Base-by-base conservation (phyloP, 164 flowering plant species). In the Nelumbo lutea region DNA sequence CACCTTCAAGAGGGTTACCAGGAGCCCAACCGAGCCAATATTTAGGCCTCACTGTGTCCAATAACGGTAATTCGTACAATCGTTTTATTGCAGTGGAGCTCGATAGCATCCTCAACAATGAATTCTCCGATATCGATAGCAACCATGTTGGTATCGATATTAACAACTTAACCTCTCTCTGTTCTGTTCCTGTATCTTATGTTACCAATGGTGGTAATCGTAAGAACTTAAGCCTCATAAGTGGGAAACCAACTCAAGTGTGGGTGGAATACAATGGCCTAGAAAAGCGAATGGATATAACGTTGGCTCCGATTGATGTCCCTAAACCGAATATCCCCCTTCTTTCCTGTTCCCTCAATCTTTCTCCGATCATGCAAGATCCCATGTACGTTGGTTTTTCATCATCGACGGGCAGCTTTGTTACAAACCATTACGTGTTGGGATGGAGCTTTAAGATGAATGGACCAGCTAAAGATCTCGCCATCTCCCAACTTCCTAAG, bases 61-160 rank as follows among this genome's bases (percentile, higher is more conserved):
- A 58, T 50, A 53, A 73, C 2, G 78, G 76, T 0, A 40, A 73
- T 14, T 14, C 67, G 1, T 61, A 74, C 2, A 74, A 75, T 63
- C 83, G 77, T 45, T 38, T 80, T 1, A 11, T 77, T 3, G 76
- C 76, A 0, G 43, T 77, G 27, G 74, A 77, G 63, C 42, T 73
- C 3, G 79, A 77, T 61, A 70, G 75, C 0, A 38, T 67, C 13
- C 45, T 38, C 0, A 70, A 56, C 52, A 6, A 44, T 2, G 72
- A 71, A 10, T 62, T 77, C 53, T 13, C 15, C 0, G 83, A 80
- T 48, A 74, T 76, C 9, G 61, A 76, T 41, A 66, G 61, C 39
- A 76, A 76, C 62, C 82, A 79, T 59, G 69, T 79, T 6, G 80
- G 80, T 1, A 67, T 79, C 11, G 72, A 80, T 51, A 56, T 80